Conservation (phyloP, 768 basidiomycete genomes). For the Boletus reticuloceps region DNA sequence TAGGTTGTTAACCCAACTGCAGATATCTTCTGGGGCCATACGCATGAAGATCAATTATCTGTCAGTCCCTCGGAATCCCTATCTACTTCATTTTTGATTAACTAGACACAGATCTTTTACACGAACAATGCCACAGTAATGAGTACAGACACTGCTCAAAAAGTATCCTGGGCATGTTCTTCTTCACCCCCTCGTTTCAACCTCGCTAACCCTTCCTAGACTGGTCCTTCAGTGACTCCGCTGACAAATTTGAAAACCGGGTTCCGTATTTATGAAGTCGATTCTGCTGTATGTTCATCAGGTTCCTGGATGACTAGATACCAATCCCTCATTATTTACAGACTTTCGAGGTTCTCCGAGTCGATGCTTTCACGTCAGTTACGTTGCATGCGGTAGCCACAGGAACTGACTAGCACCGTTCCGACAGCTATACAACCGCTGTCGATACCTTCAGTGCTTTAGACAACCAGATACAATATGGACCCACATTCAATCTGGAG, state of each 20-base stretch:
- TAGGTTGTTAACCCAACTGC: constrained; percentile 11
- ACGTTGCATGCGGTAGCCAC: not conserved
- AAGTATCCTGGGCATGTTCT: constrained; percentile 47
- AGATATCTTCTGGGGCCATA: constrained; percentile 78
- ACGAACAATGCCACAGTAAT: constrained; percentile 65
- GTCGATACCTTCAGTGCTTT: constrained; percentile 58
- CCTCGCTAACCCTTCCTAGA: constrained; percentile 36
- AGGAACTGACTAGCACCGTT: not conserved
- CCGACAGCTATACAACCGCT: constrained; percentile 58
- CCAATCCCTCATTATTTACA: constrained; percentile 26
- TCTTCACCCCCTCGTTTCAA: constrained; percentile 4
- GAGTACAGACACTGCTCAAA: constrained; percentile 52
- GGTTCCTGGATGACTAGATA: not conserved
- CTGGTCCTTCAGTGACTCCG: constrained; percentile 69
- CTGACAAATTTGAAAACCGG: constrained; percentile 71
- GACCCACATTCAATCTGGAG: constrained; percentile 61
- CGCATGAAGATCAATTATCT: constrained; percentile 70
- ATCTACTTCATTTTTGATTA: not conserved
- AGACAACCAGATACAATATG: constrained; percentile 53
- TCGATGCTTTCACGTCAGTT: constrained; percentile 75
- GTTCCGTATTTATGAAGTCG: constrained; percentile 50
- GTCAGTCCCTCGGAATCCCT: constrained; percentile 33
- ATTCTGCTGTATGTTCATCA: constrained; percentile 48
- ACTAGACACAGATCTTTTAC: constrained; percentile 56
- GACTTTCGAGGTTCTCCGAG: constrained; percentile 77